Conservation (phyloP, 345 rosid species). For the Citrus hindsii region DNA sequence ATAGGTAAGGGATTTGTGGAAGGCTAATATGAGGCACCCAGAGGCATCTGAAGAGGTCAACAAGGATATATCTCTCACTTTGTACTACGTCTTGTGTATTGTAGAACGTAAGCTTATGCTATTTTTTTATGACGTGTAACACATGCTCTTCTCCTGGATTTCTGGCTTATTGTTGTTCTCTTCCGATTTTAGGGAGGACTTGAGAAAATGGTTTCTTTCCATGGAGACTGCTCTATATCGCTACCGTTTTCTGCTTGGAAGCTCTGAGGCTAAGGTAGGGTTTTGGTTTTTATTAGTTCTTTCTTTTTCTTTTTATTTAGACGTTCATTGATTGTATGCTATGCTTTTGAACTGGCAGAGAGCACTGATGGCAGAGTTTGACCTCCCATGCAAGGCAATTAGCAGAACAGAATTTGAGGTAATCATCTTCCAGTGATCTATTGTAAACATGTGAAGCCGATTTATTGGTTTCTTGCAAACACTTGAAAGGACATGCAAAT, state of each 20-base stretch:
- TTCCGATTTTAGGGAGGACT: slow-evolving; percentile 55
- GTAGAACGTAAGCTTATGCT: slow-evolving; percentile 65
- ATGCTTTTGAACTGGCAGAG: slow-evolving; percentile 39
- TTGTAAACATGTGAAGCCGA: not conserved
- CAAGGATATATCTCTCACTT: slow-evolving; percentile 87
- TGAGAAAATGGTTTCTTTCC: slow-evolving; percentile 89
- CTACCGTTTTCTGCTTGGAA: slow-evolving; percentile 39
- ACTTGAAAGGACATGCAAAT: not conserved
- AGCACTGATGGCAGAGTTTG: slow-evolving; percentile 58
- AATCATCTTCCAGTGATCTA: slow-evolving; percentile 2
- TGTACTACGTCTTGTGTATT: slow-evolving; percentile 81
- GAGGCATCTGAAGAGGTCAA: slow-evolving; percentile 44
- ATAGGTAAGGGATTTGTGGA: slow-evolving; percentile 53
- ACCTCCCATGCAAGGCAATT: slow-evolving; percentile 68
- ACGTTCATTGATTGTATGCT: slow-evolving; percentile 5
- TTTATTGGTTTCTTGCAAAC: not conserved
- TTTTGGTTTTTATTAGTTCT: not conserved
- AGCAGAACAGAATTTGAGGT: slow-evolving; percentile 72
- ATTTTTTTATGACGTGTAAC: not conserved
- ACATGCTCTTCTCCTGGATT: not conserved
- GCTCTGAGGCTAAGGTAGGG: slow-evolving; percentile 59
- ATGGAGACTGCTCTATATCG: slow-evolving; percentile 85
- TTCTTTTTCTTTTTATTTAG: not conserved
- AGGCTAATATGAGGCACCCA: slow-evolving; percentile 60
- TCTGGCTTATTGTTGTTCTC: not conserved